phyloP scores from a whole-genome alignment of 768 basidiomycete genomes.

The Boletus rubroflammeus region DNA sequence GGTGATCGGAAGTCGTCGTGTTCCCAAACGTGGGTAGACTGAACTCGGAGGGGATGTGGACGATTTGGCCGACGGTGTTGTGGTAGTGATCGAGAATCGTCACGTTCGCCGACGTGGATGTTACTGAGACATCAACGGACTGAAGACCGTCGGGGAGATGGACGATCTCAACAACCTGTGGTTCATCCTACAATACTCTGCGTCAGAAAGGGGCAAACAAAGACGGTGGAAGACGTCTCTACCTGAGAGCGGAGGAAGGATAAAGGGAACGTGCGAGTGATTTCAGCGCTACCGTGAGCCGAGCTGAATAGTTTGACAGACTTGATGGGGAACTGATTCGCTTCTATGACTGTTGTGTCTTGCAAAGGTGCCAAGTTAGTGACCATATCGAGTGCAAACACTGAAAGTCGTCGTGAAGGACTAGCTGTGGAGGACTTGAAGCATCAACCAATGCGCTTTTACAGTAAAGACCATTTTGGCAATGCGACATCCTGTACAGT shows the following conservation, averaged over 20 bases:
- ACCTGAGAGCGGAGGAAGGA: conserved; percentile 13
- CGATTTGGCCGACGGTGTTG: not conserved
- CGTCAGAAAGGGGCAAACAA: not conserved
- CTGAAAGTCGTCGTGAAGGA: not conserved
- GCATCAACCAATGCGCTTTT: not conserved
- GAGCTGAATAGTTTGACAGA: conserved; percentile 18
- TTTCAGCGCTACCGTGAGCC: conserved; percentile 10
- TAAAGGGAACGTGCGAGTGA: conserved; percentile 19
- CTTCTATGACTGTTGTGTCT: conserved; percentile 6
- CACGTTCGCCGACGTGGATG: conserved; percentile 6
- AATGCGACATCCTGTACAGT: not conserved
- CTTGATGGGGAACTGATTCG: conserved; percentile 13
- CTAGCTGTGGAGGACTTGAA: not conserved
- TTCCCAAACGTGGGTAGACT: conserved; percentile 1
- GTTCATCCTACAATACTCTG: conserved; percentile 11
- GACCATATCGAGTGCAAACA: conserved; percentile 1
- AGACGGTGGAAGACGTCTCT: not conserved
- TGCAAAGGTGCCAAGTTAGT: not conserved
- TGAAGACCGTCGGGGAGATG: conserved; percentile 9
- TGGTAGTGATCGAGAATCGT: conserved; percentile 15
- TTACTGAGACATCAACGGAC: conserved; percentile 13
- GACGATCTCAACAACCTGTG: conserved; percentile 13
- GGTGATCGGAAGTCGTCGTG: conserved; percentile 13
- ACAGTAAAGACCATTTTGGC: not conserved
- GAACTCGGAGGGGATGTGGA: too few species aligned